Evolutionary conservation across 257 asterid genomes (phyloP), one percentile per base, ranked within the genome.

Genomic region (Datura wrightii): DNA sequence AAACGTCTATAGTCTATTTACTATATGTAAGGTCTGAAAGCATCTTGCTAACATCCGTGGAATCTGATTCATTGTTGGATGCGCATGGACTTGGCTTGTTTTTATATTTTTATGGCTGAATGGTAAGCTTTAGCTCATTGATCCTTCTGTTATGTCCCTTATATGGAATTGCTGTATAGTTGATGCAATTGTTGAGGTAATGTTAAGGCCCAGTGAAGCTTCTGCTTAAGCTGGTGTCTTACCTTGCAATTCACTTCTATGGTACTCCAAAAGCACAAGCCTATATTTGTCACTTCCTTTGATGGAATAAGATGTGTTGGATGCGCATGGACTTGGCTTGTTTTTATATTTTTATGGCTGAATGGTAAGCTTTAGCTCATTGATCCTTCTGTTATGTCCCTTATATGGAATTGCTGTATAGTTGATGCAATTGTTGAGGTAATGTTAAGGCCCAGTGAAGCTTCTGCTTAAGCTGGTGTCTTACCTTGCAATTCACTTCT

Each of bases 111-210:
- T 48, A 54, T 72, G 81, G 44, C 11, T 74, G 81, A 74, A 6
- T 48, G 19, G 42, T 44, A 48, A 74, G 11, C n/a, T 24, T 74
- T 24, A 48, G 10, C 42, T 48, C 60, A 48, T 10, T 48, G 3
- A 48, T 48, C 58, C 5, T 24, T 48, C 42, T 19, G 11, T 1
- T 48, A 24, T 74, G 16, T 74, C 81, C 39, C 42, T 48, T 48
- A 60, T 74, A 48, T 74, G 81, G n/a, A 74, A 13, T 74, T 48
- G 81, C 19, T 74, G 80, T 48, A 6, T 74, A 48, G 54, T 70
- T 74, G 11, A 11, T 24, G 13, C 19, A 48, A 48, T 6, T 19
- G 19, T 24, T 48, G 81, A 48, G 81, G 54, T 70, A 42, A 41
- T 67, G 76, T 39, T 37, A 67, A 37, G 46, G 48, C 31, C 76